Conservation (phyloP, 768 basidiomycete genomes). For the Tylopilus plumbeoviolaceoides region DNA sequence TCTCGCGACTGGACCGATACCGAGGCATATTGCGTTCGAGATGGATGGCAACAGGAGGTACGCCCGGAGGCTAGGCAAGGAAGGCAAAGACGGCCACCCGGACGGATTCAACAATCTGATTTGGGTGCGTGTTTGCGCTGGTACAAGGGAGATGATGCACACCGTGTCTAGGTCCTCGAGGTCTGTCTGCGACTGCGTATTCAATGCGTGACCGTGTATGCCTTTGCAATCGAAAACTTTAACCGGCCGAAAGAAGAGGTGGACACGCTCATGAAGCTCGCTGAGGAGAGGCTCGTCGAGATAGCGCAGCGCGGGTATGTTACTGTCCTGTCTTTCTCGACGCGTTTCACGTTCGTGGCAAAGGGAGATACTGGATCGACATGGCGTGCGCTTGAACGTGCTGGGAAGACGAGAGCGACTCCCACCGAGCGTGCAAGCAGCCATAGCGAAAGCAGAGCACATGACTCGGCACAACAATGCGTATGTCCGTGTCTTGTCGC, state of each 20-base stretch:
- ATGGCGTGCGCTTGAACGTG: conserved; percentile 82
- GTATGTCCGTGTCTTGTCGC: conserved; percentile 36
- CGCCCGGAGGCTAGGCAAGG: conserved; percentile 63
- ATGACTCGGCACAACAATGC: conserved; percentile 70
- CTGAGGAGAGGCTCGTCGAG: conserved; percentile 72
- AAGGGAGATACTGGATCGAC: conserved; percentile 75
- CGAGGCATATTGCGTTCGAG: conserved; percentile 87
- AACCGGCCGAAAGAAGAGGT: conserved; percentile 84
- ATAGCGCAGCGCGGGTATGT: conserved; percentile 78
- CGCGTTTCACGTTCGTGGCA: background rate
- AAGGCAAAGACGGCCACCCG: conserved; percentile 74
- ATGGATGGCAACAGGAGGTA: conserved; percentile 98
- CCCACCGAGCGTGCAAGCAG: conserved; percentile 68
- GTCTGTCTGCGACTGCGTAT: conserved; percentile 79
- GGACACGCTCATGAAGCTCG: conserved; percentile 80
- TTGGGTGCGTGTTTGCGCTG: conserved; percentile 49
- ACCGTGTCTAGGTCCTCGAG: conserved; percentile 65
- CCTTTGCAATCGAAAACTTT: conserved; percentile 98
- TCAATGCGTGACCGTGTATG: conserved; percentile 87
- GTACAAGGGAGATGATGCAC: background rate
- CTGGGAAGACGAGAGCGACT: conserved; percentile 75
- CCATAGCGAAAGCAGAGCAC: conserved; percentile 65
- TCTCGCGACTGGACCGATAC: conserved; percentile 80
- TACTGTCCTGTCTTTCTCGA: background rate
- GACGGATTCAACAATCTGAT: conserved; percentile 80